phyloP scores from a whole-genome alignment of 768 basidiomycete species.

The Pluteus cervinus region DNA sequence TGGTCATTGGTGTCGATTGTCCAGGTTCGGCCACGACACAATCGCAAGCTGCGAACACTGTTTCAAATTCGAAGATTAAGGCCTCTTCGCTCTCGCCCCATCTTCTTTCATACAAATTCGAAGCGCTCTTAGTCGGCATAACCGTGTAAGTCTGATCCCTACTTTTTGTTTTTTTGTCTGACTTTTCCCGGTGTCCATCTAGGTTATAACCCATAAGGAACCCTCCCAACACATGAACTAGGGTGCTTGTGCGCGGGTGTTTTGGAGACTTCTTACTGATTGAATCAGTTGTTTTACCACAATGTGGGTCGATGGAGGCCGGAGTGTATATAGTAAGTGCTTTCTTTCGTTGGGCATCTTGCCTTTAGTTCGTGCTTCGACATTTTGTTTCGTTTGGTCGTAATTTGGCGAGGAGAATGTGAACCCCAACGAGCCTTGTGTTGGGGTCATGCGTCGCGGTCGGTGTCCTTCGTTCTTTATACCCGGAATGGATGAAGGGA shows the following conservation, averaged over 20 bases:
- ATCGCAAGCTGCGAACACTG: conserved; percentile 65
- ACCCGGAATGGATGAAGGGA: too few species aligned
- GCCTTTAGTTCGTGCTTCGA: too few species aligned
- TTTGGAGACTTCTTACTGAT: conserved; percentile 56
- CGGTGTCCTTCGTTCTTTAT: too few species aligned
- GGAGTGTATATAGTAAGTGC: conserved; percentile 34
- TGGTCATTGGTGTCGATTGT: background rate
- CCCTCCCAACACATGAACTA: conserved; percentile 33
- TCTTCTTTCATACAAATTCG: conserved; percentile 54
- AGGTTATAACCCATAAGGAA: conserved; percentile 20
- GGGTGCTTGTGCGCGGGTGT: conserved; percentile 45
- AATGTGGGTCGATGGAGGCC: conserved; percentile 22
- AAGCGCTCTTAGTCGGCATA: conserved; percentile 48
- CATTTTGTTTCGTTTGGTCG: too few species aligned
- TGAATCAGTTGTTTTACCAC: conserved; percentile 39
- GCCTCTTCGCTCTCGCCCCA: conserved; percentile 51
- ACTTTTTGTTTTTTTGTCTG: background rate
- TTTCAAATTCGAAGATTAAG: conserved; percentile 52
- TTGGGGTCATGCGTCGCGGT: too few species aligned
- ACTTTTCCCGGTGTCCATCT: background rate
- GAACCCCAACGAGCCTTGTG: too few species aligned
- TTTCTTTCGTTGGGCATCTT: background rate
- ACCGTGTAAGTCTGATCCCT: conserved; percentile 21
- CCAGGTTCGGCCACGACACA: conserved; percentile 64
- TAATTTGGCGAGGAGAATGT: too few species aligned